These are phyloP conservation scores for Cokeromyces recurvatus DNA, from an alignment of 371 early-diverging fungal genomes.

Conservation along the genomic window DNA sequence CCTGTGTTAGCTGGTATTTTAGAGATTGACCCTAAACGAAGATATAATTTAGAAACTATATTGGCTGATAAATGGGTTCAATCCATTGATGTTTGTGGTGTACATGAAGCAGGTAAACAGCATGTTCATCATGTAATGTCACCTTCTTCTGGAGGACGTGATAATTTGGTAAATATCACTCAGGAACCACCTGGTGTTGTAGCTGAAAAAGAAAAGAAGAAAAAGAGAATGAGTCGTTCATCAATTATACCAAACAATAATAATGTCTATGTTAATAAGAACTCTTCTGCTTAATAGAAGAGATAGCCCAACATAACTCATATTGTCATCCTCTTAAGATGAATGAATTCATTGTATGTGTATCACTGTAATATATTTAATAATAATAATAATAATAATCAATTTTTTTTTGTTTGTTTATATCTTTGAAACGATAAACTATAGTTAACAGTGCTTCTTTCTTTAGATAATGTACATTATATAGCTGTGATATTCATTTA, in stretches of 20 bases:
- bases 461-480: too few species aligned
- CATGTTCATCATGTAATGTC: conserved; percentile 48
- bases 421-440: too few species aligned
- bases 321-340: too few species aligned
- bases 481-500: too few species aligned
- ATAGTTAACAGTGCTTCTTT: too few species aligned
- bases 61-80: conserved; percentile 54
- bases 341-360: too few species aligned
- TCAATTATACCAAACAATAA: conserved; percentile 4
- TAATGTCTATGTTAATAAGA: conserved; percentile 1
- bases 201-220: conserved; percentile 41
- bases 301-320: background rate
- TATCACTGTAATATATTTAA: too few species aligned
- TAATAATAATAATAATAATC: too few species aligned
- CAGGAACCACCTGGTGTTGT: conserved; percentile 44
- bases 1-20: conserved; percentile 45
- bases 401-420: too few species aligned
- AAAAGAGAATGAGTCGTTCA: conserved; percentile 14
- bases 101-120: conserved; percentile 35
- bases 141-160: conserved; percentile 12
- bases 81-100: conserved; percentile 53
- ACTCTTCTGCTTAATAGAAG: conserved; percentile 1
- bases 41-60: conserved; percentile 39
- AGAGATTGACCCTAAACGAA: conserved; percentile 46
- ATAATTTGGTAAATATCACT: conserved; percentile 36